Evolutionary conservation across 345 rosid species (phyloP), one percentile per base, ranked within the genome.

Genomic region (Linum usitatissimum): DNA sequence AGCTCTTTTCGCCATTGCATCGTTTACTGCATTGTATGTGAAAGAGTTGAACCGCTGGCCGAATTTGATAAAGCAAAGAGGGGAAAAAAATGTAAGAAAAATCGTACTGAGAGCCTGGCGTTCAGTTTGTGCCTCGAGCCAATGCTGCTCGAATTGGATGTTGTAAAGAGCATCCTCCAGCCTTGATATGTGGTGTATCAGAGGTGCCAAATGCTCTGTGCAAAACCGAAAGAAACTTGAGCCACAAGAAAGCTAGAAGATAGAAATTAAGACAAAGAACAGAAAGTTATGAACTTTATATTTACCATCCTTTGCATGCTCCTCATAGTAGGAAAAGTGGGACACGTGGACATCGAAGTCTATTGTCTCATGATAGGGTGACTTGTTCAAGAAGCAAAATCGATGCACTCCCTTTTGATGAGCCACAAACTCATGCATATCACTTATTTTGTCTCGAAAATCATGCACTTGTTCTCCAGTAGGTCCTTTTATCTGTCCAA

Each of bases 101-200:
- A 23, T 58, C 53, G 57, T 73, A 84, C 94, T 77, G 66, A 80
- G 69, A 31, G 86, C 83, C 73, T 86, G 94, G 55, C 86, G 94
- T 65, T 86, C 87, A n/a, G 90, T 84, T 77, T 86, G 86, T 48
- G 88, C 87, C 75, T 79, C 84, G 8, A 86, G 79, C 90, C 90
- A 86, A 64, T 86, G 94, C 75, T 82, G 90, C 64, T 84, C 94
- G 0, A 86, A 86, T 59, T 82, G 87, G 61, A 86, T 76, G 70
- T 84, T 82, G 71, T 81, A 80, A 45, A 86, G 89, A 17, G 93
- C 87, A 61, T 84, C 86, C 70, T 84, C 87, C 49, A 86, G 68
- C 72, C 78, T 84, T 31, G 76, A 74, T 18, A 86, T 82, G 63
- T 86, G 82, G n/a, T 84, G 83, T 61, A 80, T 42, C 74, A 82